Evolutionary conservation across 2,329 filamentous ascomycete genomes (phyloP), one percentile per base, ranked within the genome.

Genomic region (Pseudogymnoascus sp.): DNA sequence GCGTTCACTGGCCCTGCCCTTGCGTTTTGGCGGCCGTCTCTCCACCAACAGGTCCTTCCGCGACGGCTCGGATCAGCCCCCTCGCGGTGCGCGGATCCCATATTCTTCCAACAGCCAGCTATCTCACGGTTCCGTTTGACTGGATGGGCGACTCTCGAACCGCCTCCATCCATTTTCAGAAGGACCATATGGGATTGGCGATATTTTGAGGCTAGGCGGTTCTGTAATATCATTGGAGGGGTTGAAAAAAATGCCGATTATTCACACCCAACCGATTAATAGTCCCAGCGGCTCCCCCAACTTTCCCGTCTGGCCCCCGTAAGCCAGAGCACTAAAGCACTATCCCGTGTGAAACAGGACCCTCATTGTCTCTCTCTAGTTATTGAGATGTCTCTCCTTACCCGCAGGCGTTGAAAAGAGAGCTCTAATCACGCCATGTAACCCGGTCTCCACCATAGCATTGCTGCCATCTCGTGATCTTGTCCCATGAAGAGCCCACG

Each of bases 101-200:
- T 18, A 57, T 34, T 5, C 29, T 29, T 21, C 29, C 51, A 57
- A 57, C 51, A 57, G 29, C 29, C 26, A 57, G 34, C n/a, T 18
- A 12, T 21, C n/a, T 34, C 29, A 57, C 51, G 51, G n/a, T 57
- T 11, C 16, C n/a, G 51, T 57, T 57, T 57, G 51, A 57, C 51
- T 57, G 51, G 51, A 57, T 57, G 51, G 51, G 51, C 29, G n/a
- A 57, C 51, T 57, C 51, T 57, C 51, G 29, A 57, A 8, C 51
- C 29, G 29, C 51, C 11, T 54, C 26, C 16, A 57, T 57, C 51
- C 51, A 57, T 57, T 34, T 57, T 57, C 51, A 57, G 16, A 57
- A 12, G 29, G 26, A 4, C 29, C 29, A 36, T 57, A 57, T 34
- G n/a, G 51, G 29, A 34, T 36, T 18, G 51, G 51, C 16, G 16